Conservation (phyloP, 257 asterid species). For the Echites panduratus region DNA sequence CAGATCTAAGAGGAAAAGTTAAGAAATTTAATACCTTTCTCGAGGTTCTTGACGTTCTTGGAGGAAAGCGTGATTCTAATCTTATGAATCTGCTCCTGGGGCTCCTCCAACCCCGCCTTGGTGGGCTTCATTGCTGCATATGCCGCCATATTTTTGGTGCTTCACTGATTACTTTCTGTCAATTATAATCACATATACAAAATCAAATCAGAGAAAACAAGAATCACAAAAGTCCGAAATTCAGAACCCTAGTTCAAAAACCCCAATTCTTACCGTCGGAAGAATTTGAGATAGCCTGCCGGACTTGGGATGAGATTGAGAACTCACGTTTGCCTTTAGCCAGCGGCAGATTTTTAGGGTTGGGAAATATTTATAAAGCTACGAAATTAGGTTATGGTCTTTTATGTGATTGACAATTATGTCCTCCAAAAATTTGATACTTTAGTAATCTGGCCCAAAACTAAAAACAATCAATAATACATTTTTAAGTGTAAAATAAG, state of each 20-base stretch:
- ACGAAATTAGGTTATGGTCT: background rate
- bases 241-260: background rate
- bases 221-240: no score
- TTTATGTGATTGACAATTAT: background rate
- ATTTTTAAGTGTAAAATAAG: no score
- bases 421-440: background rate
- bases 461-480: no score
- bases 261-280: background rate
- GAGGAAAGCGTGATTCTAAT: slow-evolving; percentile 47
- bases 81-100: slow-evolving; percentile 39
- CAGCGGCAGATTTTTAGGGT: no score
- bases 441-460: background rate
- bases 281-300: background rate
- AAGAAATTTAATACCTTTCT: slow-evolving; percentile 21
- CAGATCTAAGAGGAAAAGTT: background rate
- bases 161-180: background rate
- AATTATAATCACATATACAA: background rate
- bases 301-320: background rate
- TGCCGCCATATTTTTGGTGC: slow-evolving; percentile 29
- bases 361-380: no score
- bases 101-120: slow-evolving; percentile 37
- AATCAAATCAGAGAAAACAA: background rate
- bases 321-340: no score
- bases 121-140: slow-evolving; percentile 40
- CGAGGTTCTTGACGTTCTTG: slow-evolving; percentile 38